Base-by-base conservation (phyloP, 345 rosid genomes). In the Syzygium oleosum region DNA sequence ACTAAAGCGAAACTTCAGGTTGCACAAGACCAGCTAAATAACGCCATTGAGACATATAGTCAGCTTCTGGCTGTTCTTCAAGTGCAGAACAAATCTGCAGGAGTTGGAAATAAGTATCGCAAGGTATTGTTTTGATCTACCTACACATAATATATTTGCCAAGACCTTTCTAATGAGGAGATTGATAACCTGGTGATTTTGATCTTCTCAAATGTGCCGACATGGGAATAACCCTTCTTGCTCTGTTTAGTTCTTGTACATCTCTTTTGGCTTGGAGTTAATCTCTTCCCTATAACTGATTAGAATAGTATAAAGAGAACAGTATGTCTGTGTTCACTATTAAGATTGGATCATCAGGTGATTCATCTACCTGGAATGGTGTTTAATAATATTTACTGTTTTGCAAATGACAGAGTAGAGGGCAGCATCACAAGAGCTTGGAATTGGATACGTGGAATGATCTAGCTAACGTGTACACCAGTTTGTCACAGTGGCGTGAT, bases 371-470 rank as follows among this genome's bases (percentile, higher is more conserved):
- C 49, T 15, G 52, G 55, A n/a, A 15, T 68, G 73, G 59, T 86
- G 86, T 65, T 73, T 80, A 59, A 31, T 59, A 68, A n/a, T 56
- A 55, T 77, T 56, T 53, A 29, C 84, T 52, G 27, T 12, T 78
- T 86, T 52, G 58, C 87, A 9, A 65, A 43, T 88, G 29, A 55
- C 90, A 91, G 93, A 86, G 25, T 12, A 88, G 34, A 84, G 90
- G 86, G 52, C 84, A 84, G 88, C 88, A 52, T 56, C 89, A 89
- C 85, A 88, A 91, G 89, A 89, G 54, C 88, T 88, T 95, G 94
- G 98, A 95, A 92, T 86, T 90, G 90, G 95, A 94, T 89, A 93
- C 94, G 54, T 95, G 98, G 98, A 95, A 93, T 84, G 94, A 95
- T 90, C 91, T 95, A 58, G 95, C 98, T 85, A 90, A 92, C 21